These are phyloP conservation scores for Candida nitratophila DNA, from an alignment of 805 yeast species.

Conservation along the genomic window DNA sequence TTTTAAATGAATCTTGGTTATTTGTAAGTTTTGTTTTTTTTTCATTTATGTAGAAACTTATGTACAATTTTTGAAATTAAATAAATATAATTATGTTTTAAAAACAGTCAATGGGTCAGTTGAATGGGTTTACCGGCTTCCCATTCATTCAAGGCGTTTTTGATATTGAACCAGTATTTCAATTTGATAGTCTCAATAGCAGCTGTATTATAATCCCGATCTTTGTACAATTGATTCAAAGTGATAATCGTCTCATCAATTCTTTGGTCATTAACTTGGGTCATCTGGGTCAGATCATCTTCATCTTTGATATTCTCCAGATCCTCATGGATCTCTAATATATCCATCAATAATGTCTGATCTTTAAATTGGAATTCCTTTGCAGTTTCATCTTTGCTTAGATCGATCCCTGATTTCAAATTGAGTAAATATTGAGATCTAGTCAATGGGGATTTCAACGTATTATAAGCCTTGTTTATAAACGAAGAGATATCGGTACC, in stretches of 20 bases:
- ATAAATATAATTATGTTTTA: too few relatives aligned
- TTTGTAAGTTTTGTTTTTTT: too few relatives aligned
- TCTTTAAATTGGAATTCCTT: constrained; percentile 30
- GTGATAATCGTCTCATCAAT: constrained; percentile 37
- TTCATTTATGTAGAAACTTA: too few relatives aligned
- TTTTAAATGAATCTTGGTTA: too few relatives aligned
- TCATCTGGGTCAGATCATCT: constrained; percentile 47
- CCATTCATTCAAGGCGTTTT: constrained; percentile 71
- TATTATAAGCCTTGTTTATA: constrained; percentile 72
- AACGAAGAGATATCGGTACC: constrained; percentile 37
- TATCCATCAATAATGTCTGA: constrained; percentile 60
- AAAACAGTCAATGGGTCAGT: constrained; percentile 46
- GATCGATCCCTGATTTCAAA: constrained; percentile 39
- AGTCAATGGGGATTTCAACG: constrained; percentile 59
- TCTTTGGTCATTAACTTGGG: constrained; percentile 49
- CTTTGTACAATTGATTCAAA: constrained; percentile 40
- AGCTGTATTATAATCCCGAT: constrained; percentile 48
- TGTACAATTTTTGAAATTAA: too few relatives aligned
- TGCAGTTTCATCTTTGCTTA: constrained; percentile 50
- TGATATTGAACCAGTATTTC: constrained; percentile 80
- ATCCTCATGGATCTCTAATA: constrained; percentile 79
- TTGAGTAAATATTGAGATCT: constrained; percentile 59
- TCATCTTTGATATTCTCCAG: constrained; percentile 59
- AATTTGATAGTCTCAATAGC: constrained; percentile 62
- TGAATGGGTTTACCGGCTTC: constrained; percentile 61